Base-by-base conservation (phyloP, 257 asterid genomes). In the Avicennia marina region DNA sequence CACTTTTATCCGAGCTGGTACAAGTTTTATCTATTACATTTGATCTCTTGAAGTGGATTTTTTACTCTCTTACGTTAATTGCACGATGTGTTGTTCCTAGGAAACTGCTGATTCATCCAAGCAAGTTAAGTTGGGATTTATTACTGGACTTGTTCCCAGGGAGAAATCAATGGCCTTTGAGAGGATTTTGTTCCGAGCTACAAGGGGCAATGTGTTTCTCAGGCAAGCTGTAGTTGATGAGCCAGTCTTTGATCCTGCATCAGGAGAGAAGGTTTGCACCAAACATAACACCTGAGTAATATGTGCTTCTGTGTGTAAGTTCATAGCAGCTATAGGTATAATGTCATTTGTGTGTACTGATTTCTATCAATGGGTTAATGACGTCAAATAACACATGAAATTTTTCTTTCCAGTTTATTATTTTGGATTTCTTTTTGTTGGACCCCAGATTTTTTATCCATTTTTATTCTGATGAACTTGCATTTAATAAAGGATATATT, bases 101-200 rank as follows among this genome's bases (percentile, higher is more conserved):
- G 98, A 73, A 63, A 59, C 68, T 34, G 42, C 49, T 7, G 99
- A 89, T 78, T 58, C 89, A 50, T 82, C 99, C 68, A 93, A 93
- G 83, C 97, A 93, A 84, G 94, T 93, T 65, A 89, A 83, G 80
- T 73, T 93, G 72, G 99, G 99, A 64, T 84, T 64, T 69, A 55
- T 82, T 25, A 70, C 94, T 50, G 99, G 99, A 72, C 97, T 93
- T 74, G 94, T 93, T 71, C 86, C 97, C 20, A 78, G 96, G 76
- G 96, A 59, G 16, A 93, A 89, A 72, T 82, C 90, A 44, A 75
- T 93, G 89, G 91, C 96, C 43, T 93, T 93, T 27, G 99, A 93
- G 81, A 86, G 99, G 82, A 93, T 93, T 66, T 72, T 93, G 72
- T 93, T 93, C 79, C 91, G 97, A 55, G 96, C 96, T 58, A 89